These are phyloP conservation scores for Magnaporthiopsis rhizophila DNA, from an alignment of 2,329 filamentous ascomycete genomes.

Conservation along the genomic window DNA sequence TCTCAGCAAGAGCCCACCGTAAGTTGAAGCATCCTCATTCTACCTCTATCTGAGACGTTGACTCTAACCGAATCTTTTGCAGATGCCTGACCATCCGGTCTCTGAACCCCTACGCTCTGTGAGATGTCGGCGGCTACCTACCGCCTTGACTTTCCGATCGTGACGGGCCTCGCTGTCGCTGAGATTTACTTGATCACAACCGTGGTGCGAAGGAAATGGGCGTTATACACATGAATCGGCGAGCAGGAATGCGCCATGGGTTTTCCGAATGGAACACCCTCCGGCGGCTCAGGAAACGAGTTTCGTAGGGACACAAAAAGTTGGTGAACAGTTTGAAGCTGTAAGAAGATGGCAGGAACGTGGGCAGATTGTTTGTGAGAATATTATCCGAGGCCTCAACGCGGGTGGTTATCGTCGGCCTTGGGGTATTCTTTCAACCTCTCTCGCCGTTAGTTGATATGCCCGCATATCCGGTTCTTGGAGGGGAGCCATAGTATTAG, in stretches of 20 bases:
- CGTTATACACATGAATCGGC: neutral
- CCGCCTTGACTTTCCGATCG: neutral
- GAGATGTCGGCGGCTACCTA: neutral
- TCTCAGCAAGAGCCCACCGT: constrained; percentile 97
- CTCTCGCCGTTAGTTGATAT: neutral
- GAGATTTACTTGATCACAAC: neutral
- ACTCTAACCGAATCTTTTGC: constrained; percentile 27
- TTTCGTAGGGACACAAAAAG: neutral
- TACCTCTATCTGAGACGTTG: neutral
- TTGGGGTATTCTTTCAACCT: neutral
- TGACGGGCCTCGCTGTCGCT: neutral
- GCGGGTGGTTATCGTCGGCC: neutral
- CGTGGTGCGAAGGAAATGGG: neutral
- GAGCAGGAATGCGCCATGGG: neutral
- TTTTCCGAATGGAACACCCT: neutral
- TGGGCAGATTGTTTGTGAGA: neutral
- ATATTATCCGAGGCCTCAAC: neutral
- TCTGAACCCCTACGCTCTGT: constrained; percentile 68
- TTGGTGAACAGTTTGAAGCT: neutral
- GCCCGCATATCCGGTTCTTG: neutral
- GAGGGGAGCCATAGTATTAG: neutral
- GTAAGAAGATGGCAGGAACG: neutral
- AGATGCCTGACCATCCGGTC: constrained; percentile 81
- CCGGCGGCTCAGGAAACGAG: neutral
- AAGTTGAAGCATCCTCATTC: constrained; percentile 41